Evolutionary conservation across 495 filamentous ascomycete genomes (phyloP).

Genomic region (Viridothelium virens): DNA sequence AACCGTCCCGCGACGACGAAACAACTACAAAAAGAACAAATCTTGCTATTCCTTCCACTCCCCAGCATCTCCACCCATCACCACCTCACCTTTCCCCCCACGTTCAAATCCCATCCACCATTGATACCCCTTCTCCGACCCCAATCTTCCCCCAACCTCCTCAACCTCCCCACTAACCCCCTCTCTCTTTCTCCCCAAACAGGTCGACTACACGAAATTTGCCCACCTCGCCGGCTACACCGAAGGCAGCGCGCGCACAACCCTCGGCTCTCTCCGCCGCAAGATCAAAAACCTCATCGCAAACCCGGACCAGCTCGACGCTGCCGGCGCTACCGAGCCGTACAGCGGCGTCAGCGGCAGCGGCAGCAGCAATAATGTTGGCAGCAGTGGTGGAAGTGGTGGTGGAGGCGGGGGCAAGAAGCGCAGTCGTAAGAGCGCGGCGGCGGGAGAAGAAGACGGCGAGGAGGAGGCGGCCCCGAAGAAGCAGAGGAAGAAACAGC

Average conservation of each 20-base stretch:
- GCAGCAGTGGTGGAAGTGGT: neutral
- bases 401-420: neutral
- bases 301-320: neutral
- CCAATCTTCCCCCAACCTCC: neutral
- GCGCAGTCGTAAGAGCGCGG: neutral
- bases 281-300: neutral
- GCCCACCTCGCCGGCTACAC: neutral
- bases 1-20: too few relatives aligned
- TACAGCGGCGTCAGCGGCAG: neutral
- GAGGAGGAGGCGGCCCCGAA: neutral
- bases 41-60: neutral
- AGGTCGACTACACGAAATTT: slow-evolving; percentile 6
- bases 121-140: neutral
- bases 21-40: neutral
- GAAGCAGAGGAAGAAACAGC: neutral
- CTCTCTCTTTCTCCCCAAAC: neutral
- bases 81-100: neutral
- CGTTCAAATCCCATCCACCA: neutral
- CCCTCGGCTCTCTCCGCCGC: neutral
- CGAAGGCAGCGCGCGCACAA: slow-evolving; percentile 2
- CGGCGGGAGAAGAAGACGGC: neutral
- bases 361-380: neutral
- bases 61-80: neutral
- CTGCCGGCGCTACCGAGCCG: neutral
- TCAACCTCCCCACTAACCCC: neutral